Evolutionary conservation across 139 green algal species (phyloP).

Genomic region (Chlamydomonas sp.): DNA sequence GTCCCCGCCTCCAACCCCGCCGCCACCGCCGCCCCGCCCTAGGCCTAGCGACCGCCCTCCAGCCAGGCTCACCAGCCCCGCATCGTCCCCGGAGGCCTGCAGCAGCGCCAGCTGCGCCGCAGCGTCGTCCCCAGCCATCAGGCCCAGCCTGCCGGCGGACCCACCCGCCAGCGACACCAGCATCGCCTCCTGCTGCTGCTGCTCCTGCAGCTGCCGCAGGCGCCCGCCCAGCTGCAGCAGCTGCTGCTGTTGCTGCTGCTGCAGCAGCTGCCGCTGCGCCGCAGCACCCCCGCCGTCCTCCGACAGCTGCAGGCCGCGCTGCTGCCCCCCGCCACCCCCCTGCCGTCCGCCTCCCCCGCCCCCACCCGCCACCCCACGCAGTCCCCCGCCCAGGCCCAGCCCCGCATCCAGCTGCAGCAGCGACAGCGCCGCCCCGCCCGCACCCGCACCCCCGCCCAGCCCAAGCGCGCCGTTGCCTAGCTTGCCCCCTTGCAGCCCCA

Average conservation of each 20-base stretch:
- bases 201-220: not conserved
- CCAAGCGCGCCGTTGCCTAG: too few relatives aligned
- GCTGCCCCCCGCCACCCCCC: too few relatives aligned
- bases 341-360: too few relatives aligned
- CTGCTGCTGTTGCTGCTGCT: not conserved
- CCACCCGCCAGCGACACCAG: conserved; percentile 7
- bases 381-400: too few relatives aligned
- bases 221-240: not conserved
- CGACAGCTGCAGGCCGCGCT: too few relatives aligned
- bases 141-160: not conserved
- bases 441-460: not conserved
- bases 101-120: not conserved
- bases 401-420: too few relatives aligned
- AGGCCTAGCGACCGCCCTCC: not conserved
- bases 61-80: conserved; percentile 8
- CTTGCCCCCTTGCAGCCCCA: conserved; percentile 10
- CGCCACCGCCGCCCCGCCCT: not conserved
- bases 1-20: not conserved
- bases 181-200: not conserved
- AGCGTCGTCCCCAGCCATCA: not conserved
- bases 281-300: too few relatives aligned
- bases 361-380: too few relatives aligned
- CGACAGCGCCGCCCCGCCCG: not conserved
- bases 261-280: not conserved
- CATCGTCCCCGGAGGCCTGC: not conserved